Percentiles rank a stretch among this genome's conserved stretches.
Evolutionary conservation across 148 eudicot species (phyloP).

Genomic region (Dysphania ambrosioides): DNA sequence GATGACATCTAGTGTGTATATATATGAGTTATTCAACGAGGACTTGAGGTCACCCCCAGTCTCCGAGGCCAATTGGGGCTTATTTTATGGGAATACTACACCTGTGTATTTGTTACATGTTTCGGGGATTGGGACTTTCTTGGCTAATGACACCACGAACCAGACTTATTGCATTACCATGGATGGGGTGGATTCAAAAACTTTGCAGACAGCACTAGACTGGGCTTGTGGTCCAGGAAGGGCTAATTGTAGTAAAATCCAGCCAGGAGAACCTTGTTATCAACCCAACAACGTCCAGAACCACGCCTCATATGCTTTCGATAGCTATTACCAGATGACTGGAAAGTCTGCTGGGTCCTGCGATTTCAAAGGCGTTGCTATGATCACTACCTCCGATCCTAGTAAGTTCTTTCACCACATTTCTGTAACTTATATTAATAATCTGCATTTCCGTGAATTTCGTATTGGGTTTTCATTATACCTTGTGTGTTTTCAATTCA

Average conservation of each 20-base stretch:
- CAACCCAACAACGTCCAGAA: conserved; percentile 67
- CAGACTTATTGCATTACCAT: conserved; percentile 69
- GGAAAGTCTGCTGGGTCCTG: conserved; percentile 66
- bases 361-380: conserved; percentile 88
- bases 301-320: conserved; percentile 91
- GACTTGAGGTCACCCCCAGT: conserved; percentile 80
- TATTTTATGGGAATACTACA: conserved; percentile 69
- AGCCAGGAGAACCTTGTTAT: conserved; percentile 81
- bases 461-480: neutral
- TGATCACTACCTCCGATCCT: conserved; percentile 79
- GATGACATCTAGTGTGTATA: conserved; percentile 62
- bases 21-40: conserved; percentile 89
- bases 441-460: neutral
- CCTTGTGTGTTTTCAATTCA: neutral
- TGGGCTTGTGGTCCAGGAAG: conserved; percentile 99
- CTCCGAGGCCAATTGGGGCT: conserved; percentile 97
- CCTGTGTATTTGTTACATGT: conserved; percentile 71
- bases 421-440: neutral
- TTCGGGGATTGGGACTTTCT: conserved; percentile 74
- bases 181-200: conserved; percentile 60
- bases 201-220: conserved; percentile 78
- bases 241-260: conserved; percentile 86
- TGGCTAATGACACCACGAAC: conserved; percentile 88
- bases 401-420: conserved; percentile 48
- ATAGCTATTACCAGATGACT: conserved; percentile 83